Conservation (phyloP, 2,329 filamentous ascomycete species). For the Aspergillus tanneri region DNA sequence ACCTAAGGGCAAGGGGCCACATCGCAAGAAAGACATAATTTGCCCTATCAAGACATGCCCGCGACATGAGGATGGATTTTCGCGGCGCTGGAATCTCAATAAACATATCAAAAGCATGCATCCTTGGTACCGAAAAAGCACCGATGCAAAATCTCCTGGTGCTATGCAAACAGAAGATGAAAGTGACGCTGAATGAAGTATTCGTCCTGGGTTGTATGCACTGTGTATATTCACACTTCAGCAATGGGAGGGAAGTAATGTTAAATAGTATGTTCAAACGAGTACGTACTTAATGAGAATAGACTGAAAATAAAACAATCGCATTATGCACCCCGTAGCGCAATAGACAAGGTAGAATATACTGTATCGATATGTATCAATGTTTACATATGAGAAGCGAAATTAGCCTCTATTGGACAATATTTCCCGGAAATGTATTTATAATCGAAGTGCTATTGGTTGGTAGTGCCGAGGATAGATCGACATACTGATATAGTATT, state of each 20-base stretch:
- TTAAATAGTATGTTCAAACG: too few relatives aligned
- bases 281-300: too few relatives aligned
- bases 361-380: too few relatives aligned
- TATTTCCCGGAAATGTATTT: too few relatives aligned
- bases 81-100: conserved; percentile 40
- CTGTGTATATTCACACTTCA: background rate
- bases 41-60: conserved; percentile 34
- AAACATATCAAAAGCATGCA: conserved; percentile 37
- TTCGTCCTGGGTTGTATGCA: background rate
- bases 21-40: conserved; percentile 29
- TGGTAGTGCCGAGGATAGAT: background rate
- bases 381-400: too few relatives aligned
- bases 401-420: too few relatives aligned
- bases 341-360: too few relatives aligned
- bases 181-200: background rate
- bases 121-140: conserved; percentile 18
- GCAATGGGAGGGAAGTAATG: background rate
- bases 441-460: too few relatives aligned
- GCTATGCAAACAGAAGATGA: background rate
- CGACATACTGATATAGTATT: conserved; percentile 6
- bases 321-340: too few relatives aligned
- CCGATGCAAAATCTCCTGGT: background rate
- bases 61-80: conserved; percentile 34
- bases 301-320: too few relatives aligned
- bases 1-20: conserved; percentile 25